phyloP scores from a whole-genome alignment of 2,329 filamentous ascomycete species.

The Mollisia scopiformis region DNA sequence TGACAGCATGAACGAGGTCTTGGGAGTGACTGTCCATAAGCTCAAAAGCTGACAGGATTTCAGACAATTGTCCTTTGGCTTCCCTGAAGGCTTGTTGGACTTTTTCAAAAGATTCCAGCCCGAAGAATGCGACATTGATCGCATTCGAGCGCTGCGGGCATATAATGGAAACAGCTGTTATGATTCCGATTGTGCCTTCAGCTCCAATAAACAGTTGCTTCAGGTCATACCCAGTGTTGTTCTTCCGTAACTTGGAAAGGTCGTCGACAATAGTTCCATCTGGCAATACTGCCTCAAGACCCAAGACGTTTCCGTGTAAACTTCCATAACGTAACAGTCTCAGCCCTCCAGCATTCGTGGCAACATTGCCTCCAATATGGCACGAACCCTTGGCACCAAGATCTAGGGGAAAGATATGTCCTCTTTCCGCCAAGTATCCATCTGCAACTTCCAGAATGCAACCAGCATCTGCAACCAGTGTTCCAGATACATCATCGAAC shows the following conservation, averaged over 20 bases:
- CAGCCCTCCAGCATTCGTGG: conserved; percentile 93
- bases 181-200: conserved; percentile 92
- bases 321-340: conserved; percentile 90
- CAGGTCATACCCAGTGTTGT: conserved; percentile 97
- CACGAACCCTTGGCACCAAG: conserved; percentile 98
- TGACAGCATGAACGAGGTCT: conserved; percentile 73
- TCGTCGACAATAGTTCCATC: conserved; percentile 93
- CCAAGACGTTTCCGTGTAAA: conserved; percentile 89
- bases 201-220: conserved; percentile 97
- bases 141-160: conserved; percentile 87
- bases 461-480: conserved; percentile 87
- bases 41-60: conserved; percentile 97
- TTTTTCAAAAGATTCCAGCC: conserved; percentile 86
- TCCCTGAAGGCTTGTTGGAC: conserved; percentile 84
- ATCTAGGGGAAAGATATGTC: conserved; percentile 92
- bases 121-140: conserved; percentile 94
- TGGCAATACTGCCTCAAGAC: conserved; percentile 89
- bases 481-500: conserved; percentile 91
- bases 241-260: conserved; percentile 86
- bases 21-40: conserved; percentile 91
- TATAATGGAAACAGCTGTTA: conserved; percentile 86
- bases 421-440: conserved; percentile 78
- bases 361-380: conserved; percentile 93
- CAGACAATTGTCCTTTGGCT: conserved; percentile 86
- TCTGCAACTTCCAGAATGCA: conserved; percentile 90